Percentiles rank a stretch among this genome's conserved stretches.
phyloP scores from a whole-genome alignment of 352 stramenopile species.

The Globisporangium echinulatum region DNA sequence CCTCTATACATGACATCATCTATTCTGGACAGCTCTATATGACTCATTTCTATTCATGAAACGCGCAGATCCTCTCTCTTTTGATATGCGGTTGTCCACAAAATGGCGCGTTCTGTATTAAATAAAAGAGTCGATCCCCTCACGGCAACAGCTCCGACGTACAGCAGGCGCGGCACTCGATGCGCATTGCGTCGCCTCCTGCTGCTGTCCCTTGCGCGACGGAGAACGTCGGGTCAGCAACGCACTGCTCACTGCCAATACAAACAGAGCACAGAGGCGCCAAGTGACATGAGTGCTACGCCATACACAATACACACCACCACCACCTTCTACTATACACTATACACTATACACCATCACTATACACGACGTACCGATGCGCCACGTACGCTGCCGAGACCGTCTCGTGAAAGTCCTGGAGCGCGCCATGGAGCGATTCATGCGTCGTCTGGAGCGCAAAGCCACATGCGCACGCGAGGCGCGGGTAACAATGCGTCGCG shows the following conservation, averaged over 20 bases:
- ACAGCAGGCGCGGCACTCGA: constrained; percentile 9
- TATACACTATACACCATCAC: no score
- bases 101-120: no score
- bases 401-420: constrained; percentile 60
- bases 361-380: constrained; percentile 31
- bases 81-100: no score
- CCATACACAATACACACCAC: background rate
- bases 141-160: constrained; percentile 4
- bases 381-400: constrained; percentile 46
- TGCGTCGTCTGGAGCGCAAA: constrained; percentile 45
- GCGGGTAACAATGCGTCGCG: constrained; percentile 4
- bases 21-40: no score
- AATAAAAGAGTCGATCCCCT: background rate
- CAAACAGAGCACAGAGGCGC: background rate
- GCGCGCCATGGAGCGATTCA: constrained; percentile 37
- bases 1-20: constrained; percentile 6
- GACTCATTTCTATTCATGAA: no score
- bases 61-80: no score
- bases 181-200: constrained; percentile 9
- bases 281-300: no score
- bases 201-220: no score
- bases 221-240: constrained; percentile 40
- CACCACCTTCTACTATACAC: background rate
- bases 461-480: constrained; percentile 41
- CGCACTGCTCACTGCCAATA: constrained; percentile 42